phyloP scores from a whole-genome alignment of 192 early-diverging fungal genomes.

The Dissophora ornata region DNA sequence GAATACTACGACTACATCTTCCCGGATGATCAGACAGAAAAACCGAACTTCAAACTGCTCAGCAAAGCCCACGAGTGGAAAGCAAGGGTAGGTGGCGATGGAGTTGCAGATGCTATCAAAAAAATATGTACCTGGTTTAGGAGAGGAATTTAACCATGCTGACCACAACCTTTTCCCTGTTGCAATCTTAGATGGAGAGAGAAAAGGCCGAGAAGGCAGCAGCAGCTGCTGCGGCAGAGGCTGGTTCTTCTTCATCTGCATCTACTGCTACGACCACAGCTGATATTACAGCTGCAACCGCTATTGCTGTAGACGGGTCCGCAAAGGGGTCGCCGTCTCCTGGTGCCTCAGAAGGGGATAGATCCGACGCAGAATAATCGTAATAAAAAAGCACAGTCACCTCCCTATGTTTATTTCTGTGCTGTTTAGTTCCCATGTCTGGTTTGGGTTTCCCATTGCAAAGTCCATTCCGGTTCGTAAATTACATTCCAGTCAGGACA shows the following conservation, averaged over 20 bases:
- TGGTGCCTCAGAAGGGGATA: too few relatives aligned
- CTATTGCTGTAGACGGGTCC: too few relatives aligned
- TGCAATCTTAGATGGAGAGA: constrained; percentile 8
- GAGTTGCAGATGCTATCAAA: background rate
- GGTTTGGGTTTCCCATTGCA: too few relatives aligned
- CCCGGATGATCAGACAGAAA: constrained; percentile 92
- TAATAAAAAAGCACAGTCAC: too few relatives aligned
- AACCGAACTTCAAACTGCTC: constrained; percentile 90
- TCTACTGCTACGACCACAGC: background rate
- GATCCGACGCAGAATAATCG: too few relatives aligned
- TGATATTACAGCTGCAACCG: too few relatives aligned
- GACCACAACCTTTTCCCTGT: background rate
- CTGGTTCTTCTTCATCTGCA: background rate
- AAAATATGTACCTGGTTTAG: background rate
- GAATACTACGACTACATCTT: constrained; percentile 99
- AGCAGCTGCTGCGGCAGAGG: constrained; percentile 8
- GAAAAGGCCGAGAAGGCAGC: constrained; percentile 26
- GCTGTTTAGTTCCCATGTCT: too few relatives aligned
- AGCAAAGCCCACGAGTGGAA: constrained; percentile 92
- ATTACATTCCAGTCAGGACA: too few relatives aligned
- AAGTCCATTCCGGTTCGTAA: too few relatives aligned
- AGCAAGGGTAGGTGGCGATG: constrained; percentile 15
- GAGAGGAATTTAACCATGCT: too few relatives aligned
- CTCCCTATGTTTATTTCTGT: too few relatives aligned
- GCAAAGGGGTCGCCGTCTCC: too few relatives aligned